Base-by-base conservation (phyloP, 805 yeast genomes). In the Candida sanyiensis region DNA sequence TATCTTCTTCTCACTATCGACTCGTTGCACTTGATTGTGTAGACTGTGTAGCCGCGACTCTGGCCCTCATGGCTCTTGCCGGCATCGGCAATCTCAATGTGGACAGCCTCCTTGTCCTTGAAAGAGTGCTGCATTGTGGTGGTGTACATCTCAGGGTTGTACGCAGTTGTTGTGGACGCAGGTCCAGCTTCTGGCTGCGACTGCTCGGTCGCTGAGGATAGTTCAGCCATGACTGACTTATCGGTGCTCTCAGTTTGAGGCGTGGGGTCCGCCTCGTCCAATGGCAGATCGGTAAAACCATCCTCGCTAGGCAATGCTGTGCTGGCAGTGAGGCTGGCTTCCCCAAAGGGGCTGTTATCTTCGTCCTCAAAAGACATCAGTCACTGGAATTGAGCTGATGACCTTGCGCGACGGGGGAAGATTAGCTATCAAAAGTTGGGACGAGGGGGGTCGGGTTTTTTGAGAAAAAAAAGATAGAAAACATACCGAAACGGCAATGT, bases 1-100 rank as follows among this genome's bases (percentile, higher is more conserved):
- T 93, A 93, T 32, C 97, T 69, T 51, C 98, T 68, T 34, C 89
- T 76, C 5, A 87, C 89, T 9, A 72, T 62, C 23, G 75, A 66
- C 7, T 68, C 80, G n/a, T 79, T 64, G 33, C 75, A 64, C 44
- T 73, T 70, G 44, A 90, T 84, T 3, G 95, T 80, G 57, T 93
- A 90, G 0, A 88, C 86, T 19, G 90, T 78, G 50, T 81, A 90
- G 2, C 88, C 77, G 46, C 84, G 72, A 26, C 78, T 71, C 51
- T 75, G 75, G 9, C 89, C 87, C 50, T 90, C 97, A 43, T 75
- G 80, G 38, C 85, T 82, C 56, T 85, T 88, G 5, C 87, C 86
- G 0, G 97, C 96, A 48, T 86, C 96, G 0, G 72, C 63, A 26
- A 90, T 87, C 36, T 67, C 52, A 28, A 72, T 66, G 16, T 39